Conservation (phyloP, 306 rosid species). For the Corylus americana region DNA sequence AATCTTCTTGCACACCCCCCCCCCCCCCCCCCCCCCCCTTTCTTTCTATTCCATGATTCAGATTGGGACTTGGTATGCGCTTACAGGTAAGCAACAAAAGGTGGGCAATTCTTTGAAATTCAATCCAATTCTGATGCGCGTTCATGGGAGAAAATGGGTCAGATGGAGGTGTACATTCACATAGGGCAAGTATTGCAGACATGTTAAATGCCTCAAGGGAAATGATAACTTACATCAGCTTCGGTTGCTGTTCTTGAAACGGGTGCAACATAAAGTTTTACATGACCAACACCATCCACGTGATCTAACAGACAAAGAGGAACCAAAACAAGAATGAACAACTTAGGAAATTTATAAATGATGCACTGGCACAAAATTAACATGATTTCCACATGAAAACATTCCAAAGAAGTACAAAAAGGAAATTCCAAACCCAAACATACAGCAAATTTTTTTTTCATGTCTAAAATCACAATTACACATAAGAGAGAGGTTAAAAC, state of each 20-base stretch:
- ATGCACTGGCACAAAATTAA: not conserved
- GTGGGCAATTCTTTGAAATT: conserved; percentile 1
- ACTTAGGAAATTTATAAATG: not conserved
- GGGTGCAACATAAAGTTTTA: conserved; percentile 75
- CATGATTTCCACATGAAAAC: conserved; percentile 1
- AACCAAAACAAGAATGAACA: not conserved
- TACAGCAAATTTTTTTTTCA: not conserved
- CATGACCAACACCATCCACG: conserved; percentile 38
- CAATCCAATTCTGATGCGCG: not conserved
- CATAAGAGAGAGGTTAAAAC: not conserved
- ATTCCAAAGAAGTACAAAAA: not conserved
- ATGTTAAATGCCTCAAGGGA: not conserved
- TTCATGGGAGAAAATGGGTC: not conserved
- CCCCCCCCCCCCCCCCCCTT: too few relatives aligned
- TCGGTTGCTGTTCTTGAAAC: conserved; percentile 70
- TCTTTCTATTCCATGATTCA: not conserved
- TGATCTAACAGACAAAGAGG: conserved; percentile 44
- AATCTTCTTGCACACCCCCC: too few relatives aligned
- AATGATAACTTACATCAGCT: conserved; percentile 54
- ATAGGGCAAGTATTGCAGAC: conserved; percentile 1
- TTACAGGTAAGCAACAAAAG: conserved; percentile 1
- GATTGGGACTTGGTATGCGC: not conserved
- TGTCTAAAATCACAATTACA: not conserved
- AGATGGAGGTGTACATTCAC: conserved; percentile 4
- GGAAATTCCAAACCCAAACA: not conserved